Evolutionary conservation across 352 stramenopile species (phyloP).

Genomic region (Phytophthora niederhauseri): DNA sequence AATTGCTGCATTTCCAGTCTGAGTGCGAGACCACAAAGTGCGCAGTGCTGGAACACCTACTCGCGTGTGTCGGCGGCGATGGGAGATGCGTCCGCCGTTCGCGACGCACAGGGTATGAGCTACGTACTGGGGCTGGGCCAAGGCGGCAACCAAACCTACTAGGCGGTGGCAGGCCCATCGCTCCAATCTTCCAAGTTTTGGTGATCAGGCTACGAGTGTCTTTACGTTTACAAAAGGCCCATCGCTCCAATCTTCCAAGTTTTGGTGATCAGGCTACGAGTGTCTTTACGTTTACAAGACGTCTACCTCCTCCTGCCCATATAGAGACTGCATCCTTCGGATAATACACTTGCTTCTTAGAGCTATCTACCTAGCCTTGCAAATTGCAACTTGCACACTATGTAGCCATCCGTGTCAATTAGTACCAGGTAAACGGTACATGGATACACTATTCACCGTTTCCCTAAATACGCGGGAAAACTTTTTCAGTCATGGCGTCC

Average conservation of each 20-base stretch:
- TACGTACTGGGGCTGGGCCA: slow-evolving; percentile 86
- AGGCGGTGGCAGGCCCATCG: slow-evolving; percentile 19
- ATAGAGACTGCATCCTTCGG: slow-evolving; percentile 28
- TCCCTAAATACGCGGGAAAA: slow-evolving; percentile 31
- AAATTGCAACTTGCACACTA: slow-evolving; percentile 13
- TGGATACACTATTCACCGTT: slow-evolving; percentile 20
- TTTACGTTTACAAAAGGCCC: slow-evolving; percentile 4
- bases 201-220: neutral
- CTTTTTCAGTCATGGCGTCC: slow-evolving; percentile 50
- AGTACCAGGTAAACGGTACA: slow-evolving; percentile 27
- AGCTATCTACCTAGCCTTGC: slow-evolving; percentile 1
- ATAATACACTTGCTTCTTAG: slow-evolving; percentile 19
- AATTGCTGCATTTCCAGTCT: slow-evolving; percentile 40
- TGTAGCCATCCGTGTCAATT: slow-evolving; percentile 22
- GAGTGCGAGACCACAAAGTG: slow-evolving; percentile 74
- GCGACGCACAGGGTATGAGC: slow-evolving; percentile 89
- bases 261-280: slow-evolving; percentile 12
- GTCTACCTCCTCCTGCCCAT: neutral
- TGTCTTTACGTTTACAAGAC: slow-evolving; percentile 7
- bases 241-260: slow-evolving; percentile 17
- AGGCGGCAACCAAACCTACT: slow-evolving; percentile 79
- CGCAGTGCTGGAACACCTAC: slow-evolving; percentile 82
- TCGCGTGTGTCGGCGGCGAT: slow-evolving; percentile 72
- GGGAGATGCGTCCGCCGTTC: slow-evolving; percentile 73
- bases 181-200: slow-evolving; percentile 22